Conservation (phyloP, 768 basidiomycete genomes). For the Leccinum disarticulatum region DNA sequence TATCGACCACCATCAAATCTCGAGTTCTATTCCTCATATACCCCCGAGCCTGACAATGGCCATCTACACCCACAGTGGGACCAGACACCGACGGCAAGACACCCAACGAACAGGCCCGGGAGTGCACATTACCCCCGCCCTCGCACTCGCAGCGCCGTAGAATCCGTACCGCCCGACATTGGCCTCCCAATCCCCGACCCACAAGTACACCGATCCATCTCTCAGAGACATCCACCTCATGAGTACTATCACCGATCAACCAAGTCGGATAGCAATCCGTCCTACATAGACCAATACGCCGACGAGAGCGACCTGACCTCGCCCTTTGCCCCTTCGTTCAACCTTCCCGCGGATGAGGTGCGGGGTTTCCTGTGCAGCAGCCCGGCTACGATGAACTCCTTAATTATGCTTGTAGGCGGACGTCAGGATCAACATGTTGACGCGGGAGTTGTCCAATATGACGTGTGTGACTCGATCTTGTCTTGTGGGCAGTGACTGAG, state of each 20-base stretch:
- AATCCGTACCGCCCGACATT: constrained; percentile 29
- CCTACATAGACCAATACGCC: constrained; percentile 14
- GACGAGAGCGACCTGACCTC: constrained; percentile 23
- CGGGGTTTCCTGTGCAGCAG: constrained; percentile 33
- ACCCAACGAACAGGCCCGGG: constrained; percentile 22
- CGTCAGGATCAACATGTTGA: constrained; percentile 28
- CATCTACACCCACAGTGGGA: constrained; percentile 37
- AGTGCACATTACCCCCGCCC: constrained; percentile 30
- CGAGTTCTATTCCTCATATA: constrained; percentile 31
- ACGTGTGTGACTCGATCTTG: constrained; percentile 35
- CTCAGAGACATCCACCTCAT: constrained; percentile 33
- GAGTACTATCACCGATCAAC: constrained; percentile 39
- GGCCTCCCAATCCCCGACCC: constrained; percentile 49
- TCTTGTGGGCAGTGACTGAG: constrained; percentile 12
- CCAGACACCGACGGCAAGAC: constrained; percentile 26
- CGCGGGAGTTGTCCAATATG: constrained; percentile 36
- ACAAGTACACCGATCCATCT: constrained; percentile 47
- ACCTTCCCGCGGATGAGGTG: constrained; percentile 38
- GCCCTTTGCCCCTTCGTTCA: constrained; percentile 36
- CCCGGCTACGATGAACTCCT: background rate
- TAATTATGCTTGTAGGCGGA: constrained; percentile 26
- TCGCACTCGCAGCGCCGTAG: constrained; percentile 41
- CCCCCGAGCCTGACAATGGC: constrained; percentile 26
- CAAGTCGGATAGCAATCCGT: constrained; percentile 37
- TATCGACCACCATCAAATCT: constrained; percentile 32